These are phyloP conservation scores for Bryum argenteum DNA, from an alignment of 225 moss, liverwort and hornwort genomes.

Conservation along the genomic window DNA sequence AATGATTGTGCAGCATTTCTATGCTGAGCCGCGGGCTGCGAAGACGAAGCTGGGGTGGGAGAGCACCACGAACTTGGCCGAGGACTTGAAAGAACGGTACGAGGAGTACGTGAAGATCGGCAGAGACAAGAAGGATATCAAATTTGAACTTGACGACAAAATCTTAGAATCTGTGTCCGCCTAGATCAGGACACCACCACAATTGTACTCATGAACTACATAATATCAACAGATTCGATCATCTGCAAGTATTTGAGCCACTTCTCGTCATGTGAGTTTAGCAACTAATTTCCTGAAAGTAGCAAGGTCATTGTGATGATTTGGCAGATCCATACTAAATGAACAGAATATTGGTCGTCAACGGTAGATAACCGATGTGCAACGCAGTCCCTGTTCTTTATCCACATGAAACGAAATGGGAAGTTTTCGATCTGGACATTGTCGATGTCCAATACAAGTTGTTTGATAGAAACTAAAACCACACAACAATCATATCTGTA, in stretches of 20 bases:
- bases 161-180: constrained; percentile 64
- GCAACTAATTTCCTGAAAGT: background rate
- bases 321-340: no score
- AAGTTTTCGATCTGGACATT: no score
- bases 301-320: no score
- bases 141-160: constrained; percentile 97
- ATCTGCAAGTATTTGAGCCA: background rate
- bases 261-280: background rate
- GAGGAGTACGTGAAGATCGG: constrained; percentile 81
- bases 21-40: constrained; percentile 94
- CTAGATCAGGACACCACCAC: constrained; percentile 23
- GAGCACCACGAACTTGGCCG: constrained; percentile 75
- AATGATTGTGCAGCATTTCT: constrained; percentile 74
- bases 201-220: constrained; percentile 2
- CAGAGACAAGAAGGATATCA: constrained; percentile 93
- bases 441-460: no score
- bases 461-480: no score
- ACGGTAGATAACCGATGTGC: no score
- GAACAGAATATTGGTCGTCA: no score
- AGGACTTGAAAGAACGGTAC: constrained; percentile 72
- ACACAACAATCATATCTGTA: no score
- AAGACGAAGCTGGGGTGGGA: constrained; percentile 79
- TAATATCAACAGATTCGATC: background rate
- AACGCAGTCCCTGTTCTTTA: no score
- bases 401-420: no score